phyloP scores from a whole-genome alignment of 139 green algal species.

The Volvox reticuliferus region DNA sequence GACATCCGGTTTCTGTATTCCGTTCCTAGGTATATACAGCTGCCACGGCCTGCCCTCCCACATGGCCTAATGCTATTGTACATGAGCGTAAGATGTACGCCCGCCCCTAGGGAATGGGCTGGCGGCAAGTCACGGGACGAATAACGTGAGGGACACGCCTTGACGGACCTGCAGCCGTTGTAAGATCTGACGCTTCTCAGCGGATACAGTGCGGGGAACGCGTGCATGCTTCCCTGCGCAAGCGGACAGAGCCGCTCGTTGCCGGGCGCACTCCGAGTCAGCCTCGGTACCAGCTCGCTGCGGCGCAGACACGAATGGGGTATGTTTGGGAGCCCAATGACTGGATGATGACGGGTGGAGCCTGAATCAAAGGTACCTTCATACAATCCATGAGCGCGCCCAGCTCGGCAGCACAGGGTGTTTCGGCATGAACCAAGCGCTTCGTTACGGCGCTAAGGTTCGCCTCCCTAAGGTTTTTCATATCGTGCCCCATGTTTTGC shows the following conservation, averaged over 20 bases:
- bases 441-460: conserved; percentile 7
- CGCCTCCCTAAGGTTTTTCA: conserved; percentile 14
- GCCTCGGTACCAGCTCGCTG: conserved; percentile 9
- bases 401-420: conserved; percentile 31
- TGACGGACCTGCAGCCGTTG: neutral
- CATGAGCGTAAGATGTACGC: neutral
- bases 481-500: conserved; percentile 24
- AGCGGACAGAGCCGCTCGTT: conserved; percentile 6
- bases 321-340: neutral
- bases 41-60: too few species aligned
- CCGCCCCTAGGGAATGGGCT: neutral
- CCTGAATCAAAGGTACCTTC: neutral
- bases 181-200: conserved; percentile 22
- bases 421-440: neutral
- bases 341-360: neutral
- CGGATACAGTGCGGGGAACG: neutral
- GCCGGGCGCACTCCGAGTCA: neutral
- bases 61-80: neutral
- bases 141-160: neutral
- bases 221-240: conserved; percentile 3
- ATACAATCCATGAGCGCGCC: conserved; percentile 38
- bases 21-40: neutral
- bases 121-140: neutral
- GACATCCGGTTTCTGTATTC: too few species aligned
- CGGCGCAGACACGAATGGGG: too few species aligned